Percentiles rank a stretch among this genome's conserved stretches.
Conservation (phyloP, 2,329 filamentous ascomycete species). For the Scedosporium apiospermum region DNA sequence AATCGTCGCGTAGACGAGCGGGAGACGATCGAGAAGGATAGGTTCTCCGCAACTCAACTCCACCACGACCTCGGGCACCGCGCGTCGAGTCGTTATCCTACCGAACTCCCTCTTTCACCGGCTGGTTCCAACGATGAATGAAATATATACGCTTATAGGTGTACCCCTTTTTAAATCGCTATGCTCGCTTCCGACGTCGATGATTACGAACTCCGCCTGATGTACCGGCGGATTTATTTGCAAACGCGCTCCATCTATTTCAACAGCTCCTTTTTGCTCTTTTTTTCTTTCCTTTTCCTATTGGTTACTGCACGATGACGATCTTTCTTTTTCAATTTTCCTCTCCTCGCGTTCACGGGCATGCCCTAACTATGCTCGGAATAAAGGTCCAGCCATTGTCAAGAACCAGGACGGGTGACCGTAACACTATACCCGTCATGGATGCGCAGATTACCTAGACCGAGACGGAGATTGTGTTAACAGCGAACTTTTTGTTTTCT, state of each 20-base stretch:
- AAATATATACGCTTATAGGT: too few species aligned
- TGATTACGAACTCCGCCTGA: too few species aligned
- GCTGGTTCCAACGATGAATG: too few species aligned
- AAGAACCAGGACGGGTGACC: not conserved
- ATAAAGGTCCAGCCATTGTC: not conserved
- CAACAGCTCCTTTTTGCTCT: not conserved
- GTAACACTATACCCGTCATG: not conserved
- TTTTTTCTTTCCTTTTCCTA: not conserved
- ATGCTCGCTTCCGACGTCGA: too few species aligned
- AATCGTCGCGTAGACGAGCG: not conserved
- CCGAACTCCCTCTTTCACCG: not conserved
- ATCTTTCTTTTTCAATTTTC: not conserved
- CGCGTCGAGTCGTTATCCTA: too few species aligned
- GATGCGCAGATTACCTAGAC: not conserved
- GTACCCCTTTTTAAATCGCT: too few species aligned
- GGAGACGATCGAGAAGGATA: not conserved
- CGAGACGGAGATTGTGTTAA: slow-evolving; percentile 1
- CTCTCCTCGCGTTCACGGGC: not conserved
- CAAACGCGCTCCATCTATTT: too few species aligned
- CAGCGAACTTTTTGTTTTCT: not conserved
- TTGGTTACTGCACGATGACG: not conserved
- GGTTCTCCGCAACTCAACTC: not conserved
- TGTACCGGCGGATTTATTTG: too few species aligned
- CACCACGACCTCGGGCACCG: too few species aligned
- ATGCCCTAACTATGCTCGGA: not conserved